A percentile compares a stretch with the other conserved stretches of the same genome.
These are phyloP conservation scores for Calonectria multiphialidica DNA, from an alignment of 2,329 filamentous ascomycete genomes.

Conservation along the genomic window DNA sequence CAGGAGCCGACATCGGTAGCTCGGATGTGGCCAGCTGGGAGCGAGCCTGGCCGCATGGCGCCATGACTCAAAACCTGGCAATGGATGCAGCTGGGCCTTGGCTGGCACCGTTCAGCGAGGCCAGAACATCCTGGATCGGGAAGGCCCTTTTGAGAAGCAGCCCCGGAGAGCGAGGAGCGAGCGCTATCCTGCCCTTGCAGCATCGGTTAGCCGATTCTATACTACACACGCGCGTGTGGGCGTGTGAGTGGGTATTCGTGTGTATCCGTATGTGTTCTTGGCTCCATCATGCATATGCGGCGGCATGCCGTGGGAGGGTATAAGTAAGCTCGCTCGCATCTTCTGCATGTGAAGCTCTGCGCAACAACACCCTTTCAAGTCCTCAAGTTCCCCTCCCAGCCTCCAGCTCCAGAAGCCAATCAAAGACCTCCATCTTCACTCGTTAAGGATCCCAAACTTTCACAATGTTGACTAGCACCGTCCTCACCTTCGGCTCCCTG, in stretches of 20 bases:
- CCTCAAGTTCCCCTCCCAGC: background rate
- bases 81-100: background rate
- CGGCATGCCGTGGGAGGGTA: conserved; percentile 24
- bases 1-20: conserved; percentile 28
- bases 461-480: conserved; percentile 46
- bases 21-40: conserved; percentile 1
- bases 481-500: conserved; percentile 44
- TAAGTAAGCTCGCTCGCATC: conserved; percentile 35
- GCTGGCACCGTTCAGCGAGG: background rate
- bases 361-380: background rate
- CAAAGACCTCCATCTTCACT: conserved; percentile 16
- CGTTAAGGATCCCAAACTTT: conserved; percentile 2
- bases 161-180: background rate
- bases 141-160: conserved; percentile 11
- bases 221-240: background rate
- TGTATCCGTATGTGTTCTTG: background rate
- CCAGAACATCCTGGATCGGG: background rate
- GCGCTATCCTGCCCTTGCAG: background rate
- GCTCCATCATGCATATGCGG: background rate
- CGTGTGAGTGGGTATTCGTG: background rate
- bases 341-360: conserved; percentile 18
- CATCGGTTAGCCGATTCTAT: background rate
- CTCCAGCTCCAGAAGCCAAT: background rate
- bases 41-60: background rate
- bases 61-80: conserved; percentile 10